Percentiles rank a stretch among this genome's conserved stretches.
These are phyloP conservation scores for Lodderomyces jiufengensis DNA, from an alignment of 1,139 yeast species.

Conservation along the genomic window DNA sequence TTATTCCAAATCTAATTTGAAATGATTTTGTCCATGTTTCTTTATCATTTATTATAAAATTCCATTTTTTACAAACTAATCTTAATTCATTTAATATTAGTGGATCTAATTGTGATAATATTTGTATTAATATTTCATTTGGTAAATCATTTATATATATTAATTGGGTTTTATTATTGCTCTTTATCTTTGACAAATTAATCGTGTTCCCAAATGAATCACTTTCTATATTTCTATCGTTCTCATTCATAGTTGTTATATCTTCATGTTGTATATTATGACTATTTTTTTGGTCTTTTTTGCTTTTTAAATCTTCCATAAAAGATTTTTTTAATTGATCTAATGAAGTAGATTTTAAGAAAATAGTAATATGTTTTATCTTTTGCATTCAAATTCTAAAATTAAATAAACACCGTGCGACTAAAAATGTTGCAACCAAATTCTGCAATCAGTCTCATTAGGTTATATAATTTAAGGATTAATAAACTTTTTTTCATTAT, in stretches of 20 bases:
- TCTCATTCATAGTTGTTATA: neutral
- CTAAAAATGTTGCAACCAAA: too few relatives aligned
- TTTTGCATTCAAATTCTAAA: too few relatives aligned
- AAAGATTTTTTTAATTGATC: too few relatives aligned
- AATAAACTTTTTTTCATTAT: too few relatives aligned
- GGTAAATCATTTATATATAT: constrained; percentile 44
- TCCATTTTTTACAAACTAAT: constrained; percentile 54
- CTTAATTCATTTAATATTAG: constrained; percentile 47
- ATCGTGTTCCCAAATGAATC: constrained; percentile 21
- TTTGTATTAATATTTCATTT: constrained; percentile 50
- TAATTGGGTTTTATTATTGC: neutral
- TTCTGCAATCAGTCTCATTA: too few relatives aligned
- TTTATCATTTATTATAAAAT: constrained; percentile 50
- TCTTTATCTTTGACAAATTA: neutral
- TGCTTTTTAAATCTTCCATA: neutral
- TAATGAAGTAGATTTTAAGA: too few relatives aligned
- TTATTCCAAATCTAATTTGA: constrained; percentile 40
- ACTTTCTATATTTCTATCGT: constrained; percentile 6
- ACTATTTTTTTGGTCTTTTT: neutral
- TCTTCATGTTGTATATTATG: neutral
- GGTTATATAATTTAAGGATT: too few relatives aligned
- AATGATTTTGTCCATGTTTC: constrained; percentile 63
- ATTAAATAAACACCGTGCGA: too few relatives aligned
- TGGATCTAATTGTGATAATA: constrained; percentile 57
- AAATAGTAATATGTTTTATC: too few relatives aligned